phyloP scores from a whole-genome alignment of 495 filamentous ascomycete genomes.

The Talaromyces proteolyticus region DNA sequence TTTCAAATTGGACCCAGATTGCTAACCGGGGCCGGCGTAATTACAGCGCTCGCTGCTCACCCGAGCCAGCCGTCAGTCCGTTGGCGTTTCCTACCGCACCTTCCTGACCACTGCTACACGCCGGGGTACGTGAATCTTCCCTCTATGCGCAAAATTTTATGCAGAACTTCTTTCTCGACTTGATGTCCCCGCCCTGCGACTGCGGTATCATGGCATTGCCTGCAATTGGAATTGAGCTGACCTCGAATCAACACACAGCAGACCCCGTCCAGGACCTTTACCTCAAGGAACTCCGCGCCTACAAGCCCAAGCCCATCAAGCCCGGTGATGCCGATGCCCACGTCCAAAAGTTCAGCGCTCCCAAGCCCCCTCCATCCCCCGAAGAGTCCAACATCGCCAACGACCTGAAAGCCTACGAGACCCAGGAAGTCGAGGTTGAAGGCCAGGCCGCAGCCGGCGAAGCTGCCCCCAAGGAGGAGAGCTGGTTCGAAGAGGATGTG shows the following conservation, averaged over 20 bases:
- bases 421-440: slow-evolving; percentile 88
- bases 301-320: slow-evolving; percentile 83
- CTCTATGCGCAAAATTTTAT: not conserved
- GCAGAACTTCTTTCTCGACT: not conserved
- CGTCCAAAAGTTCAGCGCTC: slow-evolving; percentile 79
- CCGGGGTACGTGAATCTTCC: slow-evolving; percentile 29
- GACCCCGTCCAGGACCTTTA: slow-evolving; percentile 97
- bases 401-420: slow-evolving; percentile 89
- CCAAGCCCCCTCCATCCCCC: slow-evolving; percentile 75
- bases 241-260: slow-evolving; percentile 49
- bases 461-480: slow-evolving; percentile 53
- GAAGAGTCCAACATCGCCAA: slow-evolving; percentile 88
- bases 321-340: slow-evolving; percentile 80
- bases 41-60: slow-evolving; percentile 75
- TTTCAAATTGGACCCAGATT: slow-evolving; percentile 6
- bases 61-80: slow-evolving; percentile 66
- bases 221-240: no score
- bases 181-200: not conserved
- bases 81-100: slow-evolving; percentile 65
- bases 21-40: slow-evolving; percentile 10
- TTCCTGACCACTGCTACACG: slow-evolving; percentile 58
- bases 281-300: slow-evolving; percentile 86
- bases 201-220: no score
- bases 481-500: slow-evolving; percentile 65
- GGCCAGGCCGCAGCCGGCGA: slow-evolving; percentile 61